Conservation (phyloP, 371 early-diverging fungal species). For the Nosema granulosis region DNA sequence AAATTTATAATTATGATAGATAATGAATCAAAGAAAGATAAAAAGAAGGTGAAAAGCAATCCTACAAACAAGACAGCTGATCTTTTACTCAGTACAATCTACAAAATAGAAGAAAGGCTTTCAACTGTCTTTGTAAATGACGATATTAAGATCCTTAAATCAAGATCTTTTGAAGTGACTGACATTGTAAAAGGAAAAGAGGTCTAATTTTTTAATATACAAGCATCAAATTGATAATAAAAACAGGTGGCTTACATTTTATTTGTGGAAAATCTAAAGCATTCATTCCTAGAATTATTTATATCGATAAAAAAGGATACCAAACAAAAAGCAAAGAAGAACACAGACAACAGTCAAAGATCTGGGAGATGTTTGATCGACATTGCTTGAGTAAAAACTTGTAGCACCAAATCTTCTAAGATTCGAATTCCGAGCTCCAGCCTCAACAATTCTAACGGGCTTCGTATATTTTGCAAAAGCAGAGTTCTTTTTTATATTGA, state of each 20-base stretch:
- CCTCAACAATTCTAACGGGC: background rate
- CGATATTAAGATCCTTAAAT: background rate
- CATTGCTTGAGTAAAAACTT: background rate
- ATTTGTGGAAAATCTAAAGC: no score
- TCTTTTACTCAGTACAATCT: background rate
- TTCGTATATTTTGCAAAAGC: constrained; percentile 8
- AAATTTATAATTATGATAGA: background rate
- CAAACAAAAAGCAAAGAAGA: background rate
- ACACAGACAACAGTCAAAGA: background rate
- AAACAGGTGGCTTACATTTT: no score
- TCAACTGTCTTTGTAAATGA: no score
- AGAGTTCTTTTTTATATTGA: background rate
- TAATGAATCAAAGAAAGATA: background rate
- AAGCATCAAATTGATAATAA: no score
- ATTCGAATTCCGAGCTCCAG: background rate
- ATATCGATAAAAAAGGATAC: background rate
- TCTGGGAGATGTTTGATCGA: background rate
- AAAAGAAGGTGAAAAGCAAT: background rate
- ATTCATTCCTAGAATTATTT: no score
- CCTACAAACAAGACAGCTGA: background rate
- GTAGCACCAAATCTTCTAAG: background rate
- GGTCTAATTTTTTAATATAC: no score
- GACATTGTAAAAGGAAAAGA: background rate
- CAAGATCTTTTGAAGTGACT: background rate
- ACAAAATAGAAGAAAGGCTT: background rate